These are phyloP conservation scores for Isabelozyma rhagii DNA, from an alignment of 805 yeast species.

Conservation along the genomic window DNA sequence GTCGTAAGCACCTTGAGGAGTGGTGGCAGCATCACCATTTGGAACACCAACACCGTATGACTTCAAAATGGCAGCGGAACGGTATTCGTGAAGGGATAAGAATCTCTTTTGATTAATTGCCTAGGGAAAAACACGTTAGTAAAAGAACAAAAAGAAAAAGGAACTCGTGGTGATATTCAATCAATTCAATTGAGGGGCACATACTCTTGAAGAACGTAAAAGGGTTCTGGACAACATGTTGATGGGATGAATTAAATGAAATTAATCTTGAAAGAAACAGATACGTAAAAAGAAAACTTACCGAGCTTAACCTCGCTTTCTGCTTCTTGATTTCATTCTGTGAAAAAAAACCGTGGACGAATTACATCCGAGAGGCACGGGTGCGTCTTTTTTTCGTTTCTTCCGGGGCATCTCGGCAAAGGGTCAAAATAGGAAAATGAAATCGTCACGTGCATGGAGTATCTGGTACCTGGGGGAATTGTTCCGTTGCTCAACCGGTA, in stretches of 20 bases:
- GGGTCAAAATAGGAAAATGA: background rate
- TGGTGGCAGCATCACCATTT: slow-evolving; percentile 83
- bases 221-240: slow-evolving; percentile 40
- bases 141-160: background rate
- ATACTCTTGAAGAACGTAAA: slow-evolving; percentile 42
- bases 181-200: slow-evolving; percentile 13
- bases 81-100: slow-evolving; percentile 91
- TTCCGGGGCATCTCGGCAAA: background rate
- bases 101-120: slow-evolving; percentile 51
- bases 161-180: background rate
- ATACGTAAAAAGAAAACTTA: background rate
- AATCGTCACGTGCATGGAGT: background rate
- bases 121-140: slow-evolving; percentile 17
- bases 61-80: slow-evolving; percentile 85
- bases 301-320: slow-evolving; percentile 2
- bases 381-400: background rate
- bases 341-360: slow-evolving; percentile 1
- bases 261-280: background rate
- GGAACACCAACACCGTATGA: slow-evolving; percentile 89
- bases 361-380: background rate
- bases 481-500: too few species aligned
- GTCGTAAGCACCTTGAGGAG: slow-evolving; percentile 82
- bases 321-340: slow-evolving; percentile 2
- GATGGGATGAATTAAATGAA: background rate
- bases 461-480: too few species aligned